Evolutionary conservation across 345 rosid genomes (phyloP).

Genomic region (Aethionema arabicum): DNA sequence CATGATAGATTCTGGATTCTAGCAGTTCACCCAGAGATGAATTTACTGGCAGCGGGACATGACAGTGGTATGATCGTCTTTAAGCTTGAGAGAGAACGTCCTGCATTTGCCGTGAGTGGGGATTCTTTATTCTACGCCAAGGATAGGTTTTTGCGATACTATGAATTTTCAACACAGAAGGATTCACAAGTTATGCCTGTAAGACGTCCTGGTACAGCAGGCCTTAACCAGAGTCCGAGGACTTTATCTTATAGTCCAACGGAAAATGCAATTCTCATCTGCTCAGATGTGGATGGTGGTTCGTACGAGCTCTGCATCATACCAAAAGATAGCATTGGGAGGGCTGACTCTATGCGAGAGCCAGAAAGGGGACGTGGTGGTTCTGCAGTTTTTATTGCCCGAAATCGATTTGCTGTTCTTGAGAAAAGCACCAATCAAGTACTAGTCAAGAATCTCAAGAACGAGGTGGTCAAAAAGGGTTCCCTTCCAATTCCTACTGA

Average conservation of each 20-base stretch:
- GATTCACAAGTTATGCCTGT: conserved; percentile 76
- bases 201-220: conserved; percentile 72
- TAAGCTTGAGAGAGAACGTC: conserved; percentile 84
- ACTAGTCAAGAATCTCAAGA: conserved; percentile 64
- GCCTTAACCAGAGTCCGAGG: conserved; percentile 75
- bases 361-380: conserved; percentile 78
- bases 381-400: conserved; percentile 73
- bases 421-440: conserved; percentile 85
- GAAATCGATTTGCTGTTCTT: conserved; percentile 82
- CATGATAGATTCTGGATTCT: conserved; percentile 94
- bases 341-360: conserved; percentile 63
- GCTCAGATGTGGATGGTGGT: conserved; percentile 87
- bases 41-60: conserved; percentile 91
- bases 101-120: conserved; percentile 76
- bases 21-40: conserved; percentile 85
- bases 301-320: conserved; percentile 73
- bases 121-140: conserved; percentile 66
- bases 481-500: conserved; percentile 61
- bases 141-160: conserved; percentile 70
- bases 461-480: conserved; percentile 75
- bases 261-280: conserved; percentile 74
- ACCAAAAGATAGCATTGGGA: conserved; percentile 64
- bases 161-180: conserved; percentile 68
- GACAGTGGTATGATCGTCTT: conserved; percentile 95
- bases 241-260: conserved; percentile 86